A percentile compares a stretch with the other conserved stretches of the same genome.
Evolutionary conservation across 2,329 filamentous ascomycete species (phyloP).

Genomic region (Phoma herbarum): DNA sequence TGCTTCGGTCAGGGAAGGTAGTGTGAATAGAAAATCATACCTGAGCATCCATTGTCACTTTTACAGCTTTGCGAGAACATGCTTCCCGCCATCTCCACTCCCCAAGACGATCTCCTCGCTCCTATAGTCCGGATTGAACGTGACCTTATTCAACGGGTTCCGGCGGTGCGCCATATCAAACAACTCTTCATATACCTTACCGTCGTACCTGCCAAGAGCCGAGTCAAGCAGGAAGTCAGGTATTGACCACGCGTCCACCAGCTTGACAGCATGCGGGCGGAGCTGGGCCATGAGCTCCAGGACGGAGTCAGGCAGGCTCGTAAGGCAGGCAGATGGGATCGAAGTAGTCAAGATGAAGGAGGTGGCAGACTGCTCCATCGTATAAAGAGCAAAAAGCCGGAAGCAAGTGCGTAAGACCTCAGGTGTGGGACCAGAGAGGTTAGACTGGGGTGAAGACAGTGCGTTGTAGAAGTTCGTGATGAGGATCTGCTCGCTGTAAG

Average conservation of each 20-base stretch:
- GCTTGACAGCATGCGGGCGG: constrained; percentile 60
- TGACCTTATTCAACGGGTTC: constrained; percentile 61
- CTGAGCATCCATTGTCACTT: too few species aligned
- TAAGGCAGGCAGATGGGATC: constrained; percentile 53
- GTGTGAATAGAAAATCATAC: too few species aligned
- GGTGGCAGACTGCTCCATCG: constrained; percentile 56
- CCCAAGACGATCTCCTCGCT: constrained; percentile 60
- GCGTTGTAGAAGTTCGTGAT: constrained; percentile 58
- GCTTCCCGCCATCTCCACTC: constrained; percentile 51
- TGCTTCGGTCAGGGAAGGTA: too few species aligned
- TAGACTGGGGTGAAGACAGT: constrained; percentile 30
- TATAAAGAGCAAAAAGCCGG: constrained; percentile 59
- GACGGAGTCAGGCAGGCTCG: constrained; percentile 53
- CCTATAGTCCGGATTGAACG: constrained; percentile 61
- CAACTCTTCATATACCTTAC: constrained; percentile 63
- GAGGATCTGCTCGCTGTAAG: constrained; percentile 61
- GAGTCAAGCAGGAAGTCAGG: constrained; percentile 63
- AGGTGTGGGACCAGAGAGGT: constrained; percentile 40
- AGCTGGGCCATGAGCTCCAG: constrained; percentile 59
- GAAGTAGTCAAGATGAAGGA: constrained; percentile 58
- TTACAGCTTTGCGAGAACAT: constrained; percentile 40
- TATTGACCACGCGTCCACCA: constrained; percentile 63
- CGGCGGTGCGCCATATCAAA: constrained; percentile 61
- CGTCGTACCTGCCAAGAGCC: constrained; percentile 61
- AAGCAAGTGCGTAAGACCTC: constrained; percentile 55